Conservation (phyloP, 768 basidiomycete genomes). For the Hericium rajendrae region DNA sequence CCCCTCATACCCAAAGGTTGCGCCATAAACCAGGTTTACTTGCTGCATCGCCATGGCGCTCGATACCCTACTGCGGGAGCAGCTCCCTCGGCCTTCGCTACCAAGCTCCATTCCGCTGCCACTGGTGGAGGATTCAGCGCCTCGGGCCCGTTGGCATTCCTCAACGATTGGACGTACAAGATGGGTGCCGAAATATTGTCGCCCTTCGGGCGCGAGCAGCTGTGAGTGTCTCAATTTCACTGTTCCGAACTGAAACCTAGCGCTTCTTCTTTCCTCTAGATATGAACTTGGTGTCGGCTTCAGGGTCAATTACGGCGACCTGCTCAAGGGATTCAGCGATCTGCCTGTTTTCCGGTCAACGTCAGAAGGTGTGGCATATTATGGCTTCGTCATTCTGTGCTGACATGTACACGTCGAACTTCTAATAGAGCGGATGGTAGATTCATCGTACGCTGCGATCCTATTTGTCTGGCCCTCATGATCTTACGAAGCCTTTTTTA, state of each 20-base stretch:
- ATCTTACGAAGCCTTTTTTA: conserved; percentile 2
- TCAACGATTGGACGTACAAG: conserved; percentile 37
- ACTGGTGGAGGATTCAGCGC: conserved; percentile 23
- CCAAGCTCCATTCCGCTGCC: conserved; percentile 14
- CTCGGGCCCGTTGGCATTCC: conserved; percentile 29
- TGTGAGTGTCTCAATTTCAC: conserved; percentile 14
- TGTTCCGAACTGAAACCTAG: background rate
- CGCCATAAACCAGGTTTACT: conserved; percentile 33
- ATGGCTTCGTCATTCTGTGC: background rate
- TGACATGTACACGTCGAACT: conserved; percentile 11
- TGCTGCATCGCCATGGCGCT: conserved; percentile 32
- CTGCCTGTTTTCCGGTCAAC: conserved; percentile 42
- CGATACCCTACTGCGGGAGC: conserved; percentile 30
- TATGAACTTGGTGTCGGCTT: conserved; percentile 33
- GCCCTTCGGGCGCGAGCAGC: conserved; percentile 36
- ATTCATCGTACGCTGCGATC: background rate
- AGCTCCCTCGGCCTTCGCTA: conserved; percentile 19
- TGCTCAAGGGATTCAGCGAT: conserved; percentile 31
- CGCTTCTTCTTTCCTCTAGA: background rate
- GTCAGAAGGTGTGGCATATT: conserved; percentile 24
- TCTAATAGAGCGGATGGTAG: conserved; percentile 25
- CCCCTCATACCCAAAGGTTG: conserved; percentile 38
- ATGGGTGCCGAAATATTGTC: conserved; percentile 38
- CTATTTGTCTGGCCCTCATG: background rate
- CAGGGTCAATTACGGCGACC: conserved; percentile 35